These are phyloP conservation scores for Macrocybe gigantea DNA, from an alignment of 768 basidiomycete genomes.

Conservation along the genomic window DNA sequence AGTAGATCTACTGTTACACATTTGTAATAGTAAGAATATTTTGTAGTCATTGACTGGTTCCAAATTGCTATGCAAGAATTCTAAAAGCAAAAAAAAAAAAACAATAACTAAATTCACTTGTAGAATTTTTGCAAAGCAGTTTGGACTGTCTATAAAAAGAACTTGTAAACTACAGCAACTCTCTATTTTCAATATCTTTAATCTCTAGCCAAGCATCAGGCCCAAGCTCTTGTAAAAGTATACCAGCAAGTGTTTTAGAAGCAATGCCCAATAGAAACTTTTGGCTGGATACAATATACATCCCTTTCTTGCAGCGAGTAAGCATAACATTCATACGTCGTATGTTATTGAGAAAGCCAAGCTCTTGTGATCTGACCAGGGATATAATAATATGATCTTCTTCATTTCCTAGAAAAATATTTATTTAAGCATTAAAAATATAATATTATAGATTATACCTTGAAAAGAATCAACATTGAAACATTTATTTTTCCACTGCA, in stretches of 20 bases:
- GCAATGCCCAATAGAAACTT: conserved; percentile 56
- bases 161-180: conserved; percentile 11
- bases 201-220: conserved; percentile 31
- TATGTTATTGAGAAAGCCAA: conserved; percentile 63
- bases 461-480: conserved; percentile 88
- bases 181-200: conserved; percentile 32
- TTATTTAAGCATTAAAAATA: conserved; percentile 2
- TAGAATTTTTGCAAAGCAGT: background rate
- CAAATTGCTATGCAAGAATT: conserved; percentile 1
- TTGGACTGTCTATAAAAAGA: background rate
- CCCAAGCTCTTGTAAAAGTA: conserved; percentile 31
- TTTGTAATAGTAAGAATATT: conserved; percentile 17
- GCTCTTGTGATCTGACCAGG: conserved; percentile 47
- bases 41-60: background rate
- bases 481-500: conserved; percentile 64
- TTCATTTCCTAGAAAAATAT: conserved; percentile 60
- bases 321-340: conserved; percentile 87
- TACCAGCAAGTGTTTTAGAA: conserved; percentile 37
- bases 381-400: conserved; percentile 75
- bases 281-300: conserved; percentile 66
- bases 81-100: background rate
- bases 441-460: conserved; percentile 37
- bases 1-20: conserved; percentile 18
- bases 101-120: background rate
- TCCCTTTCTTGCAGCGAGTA: conserved; percentile 69